A percentile compares a stretch with the other conserved stretches of the same genome.
These are phyloP conservation scores for Fusarium keratoplasticum DNA, from an alignment of 2,329 filamentous ascomycete species.

Conservation along the genomic window DNA sequence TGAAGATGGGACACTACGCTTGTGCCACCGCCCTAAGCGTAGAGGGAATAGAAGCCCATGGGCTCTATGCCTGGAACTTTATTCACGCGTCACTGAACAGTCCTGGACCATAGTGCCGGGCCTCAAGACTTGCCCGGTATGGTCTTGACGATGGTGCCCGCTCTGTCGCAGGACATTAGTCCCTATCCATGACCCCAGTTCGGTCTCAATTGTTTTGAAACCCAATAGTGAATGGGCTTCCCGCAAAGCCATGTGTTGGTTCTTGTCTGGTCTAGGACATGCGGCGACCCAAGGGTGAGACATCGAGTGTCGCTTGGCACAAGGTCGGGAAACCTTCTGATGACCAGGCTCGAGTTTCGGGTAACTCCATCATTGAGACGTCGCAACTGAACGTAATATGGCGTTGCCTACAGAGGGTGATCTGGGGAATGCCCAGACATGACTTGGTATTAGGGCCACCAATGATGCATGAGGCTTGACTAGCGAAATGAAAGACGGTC, in stretches of 20 bases:
- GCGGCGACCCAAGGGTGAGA: background rate
- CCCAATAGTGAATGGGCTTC: background rate
- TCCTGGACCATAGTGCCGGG: background rate
- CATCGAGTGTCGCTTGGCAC: background rate
- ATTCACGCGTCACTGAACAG: background rate
- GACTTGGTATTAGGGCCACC: background rate
- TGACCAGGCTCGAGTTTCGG: background rate
- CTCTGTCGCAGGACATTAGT: background rate
- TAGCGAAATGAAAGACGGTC: background rate
- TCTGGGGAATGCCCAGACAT: background rate
- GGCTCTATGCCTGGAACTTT: background rate
- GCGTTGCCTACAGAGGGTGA: background rate
- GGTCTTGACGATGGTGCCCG: background rate
- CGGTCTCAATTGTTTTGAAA: background rate
- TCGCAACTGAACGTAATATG: background rate
- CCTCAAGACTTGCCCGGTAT: background rate
- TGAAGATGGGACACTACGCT: background rate
- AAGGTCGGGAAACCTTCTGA: background rate
- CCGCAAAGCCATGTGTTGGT: background rate
- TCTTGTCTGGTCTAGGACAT: background rate
- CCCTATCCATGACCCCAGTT: background rate
- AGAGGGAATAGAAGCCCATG: background rate
- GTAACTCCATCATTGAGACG: background rate
- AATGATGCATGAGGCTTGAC: background rate
- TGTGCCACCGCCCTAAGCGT: background rate